phyloP scores from a whole-genome alignment of 73 alveolate species.

The Paramecium pentaurelia region DNA sequence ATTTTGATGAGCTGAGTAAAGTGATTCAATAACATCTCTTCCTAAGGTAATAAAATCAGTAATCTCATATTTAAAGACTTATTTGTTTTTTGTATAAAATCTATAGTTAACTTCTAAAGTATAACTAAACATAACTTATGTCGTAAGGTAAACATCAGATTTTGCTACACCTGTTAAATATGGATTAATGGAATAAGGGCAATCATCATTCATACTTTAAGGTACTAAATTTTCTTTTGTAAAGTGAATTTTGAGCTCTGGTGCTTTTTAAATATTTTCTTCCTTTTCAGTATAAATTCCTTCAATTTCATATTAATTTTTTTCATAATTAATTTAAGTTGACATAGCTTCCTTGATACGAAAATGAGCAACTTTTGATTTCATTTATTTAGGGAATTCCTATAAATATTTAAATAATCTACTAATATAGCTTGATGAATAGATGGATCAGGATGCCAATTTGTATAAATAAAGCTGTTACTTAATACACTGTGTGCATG shows the following conservation, averaged over 20 bases:
- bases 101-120: neutral
- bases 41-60: neutral
- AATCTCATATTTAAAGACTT: neutral
- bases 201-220: neutral
- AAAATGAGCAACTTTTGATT: neutral
- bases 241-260: neutral
- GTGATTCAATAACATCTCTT: neutral
- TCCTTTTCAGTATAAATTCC: neutral
- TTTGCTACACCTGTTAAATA: neutral
- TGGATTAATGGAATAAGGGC: neutral
- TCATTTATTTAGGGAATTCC: neutral
- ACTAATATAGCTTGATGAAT: neutral
- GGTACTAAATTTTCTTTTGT: neutral
- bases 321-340: neutral
- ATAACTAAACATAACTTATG: neutral
- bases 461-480: neutral
- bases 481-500: neutral
- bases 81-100: neutral
- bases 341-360: neutral
- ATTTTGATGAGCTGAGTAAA: neutral
- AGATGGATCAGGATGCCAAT: neutral
- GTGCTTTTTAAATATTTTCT: neutral
- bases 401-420: neutral
- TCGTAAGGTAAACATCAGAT: neutral
- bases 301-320: neutral